A percentile compares a stretch with the other conserved stretches of the same genome.
Conservation (phyloP, 2,329 filamentous ascomycete species). For the Penicillium sp. region DNA sequence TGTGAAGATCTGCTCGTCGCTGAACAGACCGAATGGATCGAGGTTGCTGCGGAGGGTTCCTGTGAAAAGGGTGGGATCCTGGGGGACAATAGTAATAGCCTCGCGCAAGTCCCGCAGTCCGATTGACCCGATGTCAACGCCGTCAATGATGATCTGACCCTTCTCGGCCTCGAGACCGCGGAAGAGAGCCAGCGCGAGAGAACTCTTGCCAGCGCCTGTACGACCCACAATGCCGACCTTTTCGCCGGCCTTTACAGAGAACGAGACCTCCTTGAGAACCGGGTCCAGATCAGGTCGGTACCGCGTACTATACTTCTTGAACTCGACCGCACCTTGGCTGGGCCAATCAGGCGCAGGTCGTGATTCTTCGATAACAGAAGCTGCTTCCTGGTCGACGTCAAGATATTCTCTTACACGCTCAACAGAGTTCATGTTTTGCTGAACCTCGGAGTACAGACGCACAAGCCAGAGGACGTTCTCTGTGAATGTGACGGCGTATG, state of each 20-base stretch:
- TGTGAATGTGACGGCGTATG: conserved; percentile 91
- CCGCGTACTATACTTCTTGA: conserved; percentile 77
- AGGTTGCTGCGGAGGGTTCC: conserved; percentile 87
- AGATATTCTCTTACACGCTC: conserved; percentile 96
- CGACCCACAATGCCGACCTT: conserved; percentile 94
- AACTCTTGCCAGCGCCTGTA: conserved; percentile 94
- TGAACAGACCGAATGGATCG: conserved; percentile 82
- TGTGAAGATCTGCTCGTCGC: conserved; percentile 80
- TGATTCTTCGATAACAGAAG: conserved; percentile 65
- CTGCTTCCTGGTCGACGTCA: conserved; percentile 88
- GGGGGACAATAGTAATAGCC: conserved; percentile 92
- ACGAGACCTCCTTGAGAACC: conserved; percentile 72
- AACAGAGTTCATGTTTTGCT: conserved; percentile 99
- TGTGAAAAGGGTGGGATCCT: conserved; percentile 85
- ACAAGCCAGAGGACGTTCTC: conserved; percentile 97
- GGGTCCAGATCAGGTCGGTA: conserved; percentile 81
- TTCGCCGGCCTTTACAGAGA: conserved; percentile 75
- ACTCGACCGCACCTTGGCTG: conserved; percentile 73
- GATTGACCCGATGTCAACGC: conserved; percentile 79
- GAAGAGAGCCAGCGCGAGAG: conserved; percentile 84
- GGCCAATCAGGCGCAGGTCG: conserved; percentile 77
- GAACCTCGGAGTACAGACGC: conserved; percentile 83
- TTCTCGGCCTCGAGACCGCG: conserved; percentile 82
- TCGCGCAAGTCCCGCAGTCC: conserved; percentile 88
- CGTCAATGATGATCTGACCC: conserved; percentile 83